Evolutionary conservation across 768 basidiomycete species (phyloP).

Genomic region (Hortiboletus campestris): DNA sequence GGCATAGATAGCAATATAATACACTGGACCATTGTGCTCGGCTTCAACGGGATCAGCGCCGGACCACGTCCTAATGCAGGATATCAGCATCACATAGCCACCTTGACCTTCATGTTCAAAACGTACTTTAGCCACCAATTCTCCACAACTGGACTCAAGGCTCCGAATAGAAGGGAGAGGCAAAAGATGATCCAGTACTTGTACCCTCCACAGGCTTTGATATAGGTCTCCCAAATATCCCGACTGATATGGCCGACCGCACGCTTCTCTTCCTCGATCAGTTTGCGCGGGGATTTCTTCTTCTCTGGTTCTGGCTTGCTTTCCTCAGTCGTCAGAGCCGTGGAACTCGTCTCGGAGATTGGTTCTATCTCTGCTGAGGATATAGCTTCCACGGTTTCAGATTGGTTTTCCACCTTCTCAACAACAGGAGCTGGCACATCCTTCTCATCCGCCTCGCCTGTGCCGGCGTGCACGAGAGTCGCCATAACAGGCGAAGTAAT

Average conservation of each 20-base stretch:
- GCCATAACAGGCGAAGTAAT: slow-evolving; percentile 62
- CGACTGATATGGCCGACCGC: slow-evolving; percentile 67
- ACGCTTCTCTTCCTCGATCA: slow-evolving; percentile 82
- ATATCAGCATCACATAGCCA: slow-evolving; percentile 25
- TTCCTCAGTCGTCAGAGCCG: slow-evolving; percentile 38
- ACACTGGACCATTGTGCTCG: slow-evolving; percentile 41
- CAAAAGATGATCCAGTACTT: slow-evolving; percentile 59
- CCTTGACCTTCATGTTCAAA: neutral
- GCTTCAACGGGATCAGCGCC: slow-evolving; percentile 43
- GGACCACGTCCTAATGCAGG: slow-evolving; percentile 51
- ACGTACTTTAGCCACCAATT: slow-evolving; percentile 66
- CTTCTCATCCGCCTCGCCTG: slow-evolving; percentile 40
- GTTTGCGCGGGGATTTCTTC: slow-evolving; percentile 70
- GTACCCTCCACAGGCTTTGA: slow-evolving; percentile 48
- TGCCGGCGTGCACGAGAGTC: slow-evolving; percentile 60
- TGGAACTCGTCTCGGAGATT: slow-evolving; percentile 44
- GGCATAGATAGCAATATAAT: slow-evolving; percentile 62
- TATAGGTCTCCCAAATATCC: slow-evolving; percentile 64
- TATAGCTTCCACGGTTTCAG: slow-evolving; percentile 18
- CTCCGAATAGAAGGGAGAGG: slow-evolving; percentile 51
- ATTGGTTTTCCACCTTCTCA: neutral
- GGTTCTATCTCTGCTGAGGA: slow-evolving; percentile 22
- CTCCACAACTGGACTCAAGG: slow-evolving; percentile 65
- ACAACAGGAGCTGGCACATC: slow-evolving; percentile 31
- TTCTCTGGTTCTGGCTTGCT: slow-evolving; percentile 39